A percentile compares a stretch with the other conserved stretches of the same genome.
These are phyloP conservation scores for Aspergillus sp. DNA, from an alignment of 2,329 filamentous ascomycete genomes.

Conservation along the genomic window DNA sequence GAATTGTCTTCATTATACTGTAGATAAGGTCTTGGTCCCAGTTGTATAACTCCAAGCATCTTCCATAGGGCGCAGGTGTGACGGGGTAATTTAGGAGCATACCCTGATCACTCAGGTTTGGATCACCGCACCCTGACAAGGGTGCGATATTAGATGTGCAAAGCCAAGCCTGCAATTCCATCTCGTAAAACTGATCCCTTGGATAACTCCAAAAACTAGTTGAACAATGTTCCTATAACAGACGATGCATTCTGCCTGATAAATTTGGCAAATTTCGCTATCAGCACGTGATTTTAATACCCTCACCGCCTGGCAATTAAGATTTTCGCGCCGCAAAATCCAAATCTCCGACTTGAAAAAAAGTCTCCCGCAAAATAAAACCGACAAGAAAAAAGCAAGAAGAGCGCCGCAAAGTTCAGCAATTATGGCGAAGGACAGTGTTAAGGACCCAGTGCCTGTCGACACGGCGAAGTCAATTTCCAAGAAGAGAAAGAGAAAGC, in stretches of 20 bases:
- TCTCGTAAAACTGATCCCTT: neutral
- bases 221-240: no score
- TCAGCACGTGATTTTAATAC: slow-evolving; percentile 25
- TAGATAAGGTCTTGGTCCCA: neutral
- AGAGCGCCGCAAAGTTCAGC: slow-evolving; percentile 6
- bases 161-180: neutral
- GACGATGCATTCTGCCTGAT: slow-evolving; percentile 4
- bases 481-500: slow-evolving; percentile 42
- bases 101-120: neutral
- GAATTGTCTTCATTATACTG: neutral
- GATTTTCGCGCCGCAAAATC: slow-evolving; percentile 16
- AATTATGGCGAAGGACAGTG: slow-evolving; percentile 6
- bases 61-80: no score
- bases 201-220: no score
- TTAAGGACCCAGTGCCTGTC: slow-evolving; percentile 29
- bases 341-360: slow-evolving; percentile 16
- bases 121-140: neutral
- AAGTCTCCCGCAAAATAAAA: neutral
- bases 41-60: no score
- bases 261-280: slow-evolving; percentile 6
- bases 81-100: neutral
- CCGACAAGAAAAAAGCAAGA: neutral
- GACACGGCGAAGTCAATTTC: slow-evolving; percentile 30
- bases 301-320: slow-evolving; percentile 19
- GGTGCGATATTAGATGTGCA: neutral